Percentiles rank a stretch among this genome's conserved stretches.
Evolutionary conservation across 2,329 filamentous ascomycete species (phyloP).

Genomic region (Colletotrichum truncatum): DNA sequence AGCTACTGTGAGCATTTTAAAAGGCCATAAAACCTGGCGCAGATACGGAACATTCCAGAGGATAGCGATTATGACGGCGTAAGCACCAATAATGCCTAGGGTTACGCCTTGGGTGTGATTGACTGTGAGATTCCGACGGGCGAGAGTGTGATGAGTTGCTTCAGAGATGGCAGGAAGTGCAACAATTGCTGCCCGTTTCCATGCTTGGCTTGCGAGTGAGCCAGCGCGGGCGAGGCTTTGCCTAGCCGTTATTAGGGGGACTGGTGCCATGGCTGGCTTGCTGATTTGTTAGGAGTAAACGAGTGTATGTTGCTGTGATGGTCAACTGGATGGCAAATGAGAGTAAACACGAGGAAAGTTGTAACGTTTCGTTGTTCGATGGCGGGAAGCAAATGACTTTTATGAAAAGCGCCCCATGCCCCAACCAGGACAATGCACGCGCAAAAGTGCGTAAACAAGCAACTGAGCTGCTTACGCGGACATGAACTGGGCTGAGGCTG

Average conservation of each 20-base stretch:
- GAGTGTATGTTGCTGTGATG: neutral
- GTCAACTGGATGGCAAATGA: neutral
- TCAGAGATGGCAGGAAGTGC: constrained; percentile 13
- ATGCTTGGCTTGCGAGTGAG: neutral
- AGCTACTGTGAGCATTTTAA: constrained; percentile 87
- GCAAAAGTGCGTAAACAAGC: constrained; percentile 22
- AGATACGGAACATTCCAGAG: constrained; percentile 84
- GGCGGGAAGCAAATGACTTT: neutral
- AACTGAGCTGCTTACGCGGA: constrained; percentile 22
- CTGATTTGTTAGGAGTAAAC: neutral
- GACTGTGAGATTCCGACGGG: constrained; percentile 64
- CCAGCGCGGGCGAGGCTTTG: constrained; percentile 21
- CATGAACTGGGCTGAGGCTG: constrained; percentile 28
- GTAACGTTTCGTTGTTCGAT: neutral
- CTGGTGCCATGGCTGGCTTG: constrained; percentile 12
- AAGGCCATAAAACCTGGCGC: constrained; percentile 80
- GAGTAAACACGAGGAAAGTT: neutral
- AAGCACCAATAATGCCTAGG: constrained; percentile 75
- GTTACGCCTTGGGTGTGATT: constrained; percentile 77
- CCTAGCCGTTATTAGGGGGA: constrained; percentile 20
- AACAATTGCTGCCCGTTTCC: constrained; percentile 15
- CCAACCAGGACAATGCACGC: neutral
- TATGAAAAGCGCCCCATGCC: neutral
- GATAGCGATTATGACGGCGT: constrained; percentile 75
- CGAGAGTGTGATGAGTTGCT: constrained; percentile 39